A percentile compares a stretch with the other conserved stretches of the same genome.
Conservation (phyloP, 441 rosid genomes). For the Adansonia rubrostipa region DNA sequence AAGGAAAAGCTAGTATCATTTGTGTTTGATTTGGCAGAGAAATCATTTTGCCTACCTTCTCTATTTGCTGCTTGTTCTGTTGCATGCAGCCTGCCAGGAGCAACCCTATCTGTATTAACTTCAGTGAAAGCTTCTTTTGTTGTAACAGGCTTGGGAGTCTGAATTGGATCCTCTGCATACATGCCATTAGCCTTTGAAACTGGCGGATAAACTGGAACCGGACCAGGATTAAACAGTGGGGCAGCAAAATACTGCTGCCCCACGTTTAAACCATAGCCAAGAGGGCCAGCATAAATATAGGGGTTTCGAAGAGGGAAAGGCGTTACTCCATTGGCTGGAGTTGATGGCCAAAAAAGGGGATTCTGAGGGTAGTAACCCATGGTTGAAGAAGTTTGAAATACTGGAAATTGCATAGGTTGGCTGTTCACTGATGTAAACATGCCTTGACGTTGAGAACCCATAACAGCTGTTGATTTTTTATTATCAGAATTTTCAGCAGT, state of each 20-base stretch:
- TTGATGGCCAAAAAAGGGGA: conserved; percentile 79
- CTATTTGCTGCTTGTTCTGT: conserved; percentile 36
- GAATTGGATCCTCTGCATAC: conserved; percentile 47
- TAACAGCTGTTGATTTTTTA: conserved; percentile 38
- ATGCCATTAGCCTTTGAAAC: conserved; percentile 51
- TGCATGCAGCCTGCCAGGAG: conserved; percentile 31
- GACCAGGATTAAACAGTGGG: conserved; percentile 52
- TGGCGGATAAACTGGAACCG: conserved; percentile 62
- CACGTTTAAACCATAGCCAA: conserved; percentile 70
- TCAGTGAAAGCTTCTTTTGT: conserved; percentile 38
- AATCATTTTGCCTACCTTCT: conserved; percentile 41
- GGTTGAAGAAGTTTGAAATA: conserved; percentile 69
- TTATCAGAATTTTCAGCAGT: conserved; percentile 45
- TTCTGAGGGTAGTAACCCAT: conserved; percentile 82
- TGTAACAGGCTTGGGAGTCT: conserved; percentile 35
- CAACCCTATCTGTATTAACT: conserved; percentile 37
- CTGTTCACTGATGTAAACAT: conserved; percentile 51
- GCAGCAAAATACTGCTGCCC: conserved; percentile 56
- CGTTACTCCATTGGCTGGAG: conserved; percentile 66
- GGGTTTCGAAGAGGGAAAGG: conserved; percentile 62
- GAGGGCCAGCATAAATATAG: conserved; percentile 64
- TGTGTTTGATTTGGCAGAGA: conserved; percentile 36
- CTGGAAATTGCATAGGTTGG: conserved; percentile 62
- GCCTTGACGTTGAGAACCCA: conserved; percentile 62
- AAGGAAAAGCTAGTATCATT: conserved; percentile 67